Percentiles rank a stretch among this genome's conserved stretches.
phyloP scores from a whole-genome alignment of 1,284 basidiomycete species.

The Polyporus tsugae region DNA sequence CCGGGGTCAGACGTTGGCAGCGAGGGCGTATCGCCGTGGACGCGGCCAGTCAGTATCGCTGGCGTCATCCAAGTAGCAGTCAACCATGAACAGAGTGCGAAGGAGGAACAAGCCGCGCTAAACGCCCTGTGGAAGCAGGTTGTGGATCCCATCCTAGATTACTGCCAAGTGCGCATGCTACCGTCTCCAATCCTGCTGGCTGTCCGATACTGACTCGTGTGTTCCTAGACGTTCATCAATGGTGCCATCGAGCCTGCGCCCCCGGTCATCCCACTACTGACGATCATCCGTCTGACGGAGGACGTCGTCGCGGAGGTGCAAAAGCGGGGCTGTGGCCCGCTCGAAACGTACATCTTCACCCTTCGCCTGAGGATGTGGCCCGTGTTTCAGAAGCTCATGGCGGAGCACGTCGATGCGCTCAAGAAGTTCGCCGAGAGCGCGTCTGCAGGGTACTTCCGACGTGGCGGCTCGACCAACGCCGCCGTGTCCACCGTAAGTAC shows the following conservation, averaged over 20 bases:
- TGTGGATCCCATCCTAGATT: conserved; percentile 88
- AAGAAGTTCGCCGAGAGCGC: conserved; percentile 82
- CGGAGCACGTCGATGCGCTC: conserved; percentile 82
- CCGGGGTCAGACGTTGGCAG: conserved; percentile 39
- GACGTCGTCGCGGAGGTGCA: conserved; percentile 77
- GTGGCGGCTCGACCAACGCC: conserved; percentile 70
- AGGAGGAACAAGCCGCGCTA: conserved; percentile 65
- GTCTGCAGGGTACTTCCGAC: conserved; percentile 70
- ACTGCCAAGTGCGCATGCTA: conserved; percentile 66
- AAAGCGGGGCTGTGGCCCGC: conserved; percentile 77
- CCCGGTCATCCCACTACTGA: conserved; percentile 77
- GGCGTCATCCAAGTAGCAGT: conserved; percentile 34
- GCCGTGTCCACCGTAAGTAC: conserved; percentile 66
- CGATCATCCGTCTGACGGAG: conserved; percentile 90
- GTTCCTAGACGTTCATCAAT: conserved; percentile 70
- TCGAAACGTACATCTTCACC: conserved; percentile 82
- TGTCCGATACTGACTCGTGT: background rate
- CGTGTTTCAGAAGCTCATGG: conserved; percentile 87
- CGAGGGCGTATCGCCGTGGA: conserved; percentile 35
- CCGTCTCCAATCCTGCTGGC: background rate
- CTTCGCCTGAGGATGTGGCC: conserved; percentile 91
- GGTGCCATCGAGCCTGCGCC: conserved; percentile 75
- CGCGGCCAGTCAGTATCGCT: conserved; percentile 40
- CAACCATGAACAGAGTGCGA: conserved; percentile 39
- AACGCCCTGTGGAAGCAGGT: conserved; percentile 88